Conservation (phyloP, 2,329 filamentous ascomycete genomes). For the Xylariaceae sp. region DNA sequence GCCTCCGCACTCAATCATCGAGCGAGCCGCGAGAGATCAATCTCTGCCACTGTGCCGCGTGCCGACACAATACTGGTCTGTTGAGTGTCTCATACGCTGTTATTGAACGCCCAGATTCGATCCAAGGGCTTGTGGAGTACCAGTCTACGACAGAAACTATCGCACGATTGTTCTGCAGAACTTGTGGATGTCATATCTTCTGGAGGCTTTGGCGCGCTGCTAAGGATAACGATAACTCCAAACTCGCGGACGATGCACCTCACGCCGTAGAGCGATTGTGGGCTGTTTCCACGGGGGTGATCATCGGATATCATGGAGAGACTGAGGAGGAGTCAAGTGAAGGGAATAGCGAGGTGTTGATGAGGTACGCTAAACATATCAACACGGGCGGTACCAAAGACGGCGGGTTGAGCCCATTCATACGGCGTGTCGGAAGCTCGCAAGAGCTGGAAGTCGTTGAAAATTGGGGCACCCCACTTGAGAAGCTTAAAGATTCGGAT, state of each 20-base stretch:
- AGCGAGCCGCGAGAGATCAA: conserved; percentile 20
- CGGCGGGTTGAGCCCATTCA: conserved; percentile 47
- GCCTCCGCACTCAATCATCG: background rate
- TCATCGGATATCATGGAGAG: conserved; percentile 28
- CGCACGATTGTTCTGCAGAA: conserved; percentile 48
- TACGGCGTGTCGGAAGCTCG: conserved; percentile 25
- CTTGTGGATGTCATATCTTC: conserved; percentile 52
- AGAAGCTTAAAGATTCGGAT: background rate
- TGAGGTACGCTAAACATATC: conserved; percentile 32
- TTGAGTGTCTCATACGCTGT: conserved; percentile 49
- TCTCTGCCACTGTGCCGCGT: conserved; percentile 45
- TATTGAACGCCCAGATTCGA: conserved; percentile 32
- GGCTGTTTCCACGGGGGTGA: conserved; percentile 49
- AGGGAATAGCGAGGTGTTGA: conserved; percentile 3
- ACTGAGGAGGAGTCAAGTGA: background rate
- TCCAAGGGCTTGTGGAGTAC: conserved; percentile 30
- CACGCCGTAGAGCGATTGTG: conserved; percentile 30
- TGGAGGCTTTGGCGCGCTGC: conserved; percentile 23
- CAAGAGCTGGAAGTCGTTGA: conserved; percentile 6
- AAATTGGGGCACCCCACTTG: background rate
- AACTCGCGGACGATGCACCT: background rate
- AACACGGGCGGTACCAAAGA: conserved; percentile 45
- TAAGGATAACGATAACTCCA: background rate
- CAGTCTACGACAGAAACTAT: conserved; percentile 6
- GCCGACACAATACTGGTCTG: conserved; percentile 44